Base-by-base conservation (phyloP, 306 rosid genomes). In the Leucaena leucocephala region DNA sequence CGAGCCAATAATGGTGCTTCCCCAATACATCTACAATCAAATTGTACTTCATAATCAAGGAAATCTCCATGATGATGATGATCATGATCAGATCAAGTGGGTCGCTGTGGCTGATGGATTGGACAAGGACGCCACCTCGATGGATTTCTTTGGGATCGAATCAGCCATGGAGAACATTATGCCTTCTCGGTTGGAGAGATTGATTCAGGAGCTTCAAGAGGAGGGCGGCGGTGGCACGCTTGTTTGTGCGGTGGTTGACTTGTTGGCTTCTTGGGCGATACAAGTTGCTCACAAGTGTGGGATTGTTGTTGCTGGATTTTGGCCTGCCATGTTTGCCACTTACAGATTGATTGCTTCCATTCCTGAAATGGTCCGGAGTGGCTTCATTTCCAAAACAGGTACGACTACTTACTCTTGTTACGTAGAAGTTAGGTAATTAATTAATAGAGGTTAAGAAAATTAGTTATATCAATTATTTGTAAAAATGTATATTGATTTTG, bases 261-360 rank as follows among this genome's bases (percentile, higher is more conserved):
- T 94, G 73, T 71, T 94, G 78, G 97, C 95, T 2, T 94, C 98
- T 0, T 89, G 93, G 83, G 97, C 97, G 33, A 85, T 94, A 15
- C 65, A 86, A 63, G 94, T 92, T 1, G 93, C 87, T 12, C 3
- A 46, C 9, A 77, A 63, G 4, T 80, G 84, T 44, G 82, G 78
- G 2, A 39, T 92, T 48, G 58, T 85, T 0, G 79, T 54, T 3
- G 97, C 90, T 11, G 98, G 97, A 6, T 94, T 91, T 76, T 94
- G 97, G 98, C 97, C 98, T 22, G 97, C 85, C 84, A 92, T 94
- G 98, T 72, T 91, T 11, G 84, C 97, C 13, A 12, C 97, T 0
- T 92, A 92, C 76, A 87, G 83, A 4, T 50, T 94, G 58, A 74
- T 94, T 33, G 35, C 81, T 7, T 50, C 93, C 82, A 84, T 92